These are phyloP conservation scores for Euphrasia arctica DNA, from an alignment of 305 asterid genomes.

Conservation along the genomic window DNA sequence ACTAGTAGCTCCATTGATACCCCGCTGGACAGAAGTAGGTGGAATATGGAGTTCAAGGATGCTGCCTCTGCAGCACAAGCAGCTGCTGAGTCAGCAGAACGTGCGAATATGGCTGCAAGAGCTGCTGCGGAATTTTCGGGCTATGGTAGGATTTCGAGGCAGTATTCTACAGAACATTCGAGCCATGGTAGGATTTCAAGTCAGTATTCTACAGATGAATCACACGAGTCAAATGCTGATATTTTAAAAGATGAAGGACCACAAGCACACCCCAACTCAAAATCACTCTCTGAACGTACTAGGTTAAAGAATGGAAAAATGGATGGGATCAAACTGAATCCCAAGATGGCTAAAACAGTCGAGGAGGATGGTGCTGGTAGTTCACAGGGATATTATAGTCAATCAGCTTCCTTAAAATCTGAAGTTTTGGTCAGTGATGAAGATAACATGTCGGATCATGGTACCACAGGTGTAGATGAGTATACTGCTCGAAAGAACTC, in stretches of 20 bases:
- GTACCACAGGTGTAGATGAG: constrained; percentile 33
- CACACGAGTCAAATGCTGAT: constrained; percentile 33
- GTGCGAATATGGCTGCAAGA: constrained; percentile 81
- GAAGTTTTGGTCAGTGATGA: constrained; percentile 31
- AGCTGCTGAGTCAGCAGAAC: constrained; percentile 95
- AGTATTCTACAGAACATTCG: constrained; percentile 28
- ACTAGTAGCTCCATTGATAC: background rate
- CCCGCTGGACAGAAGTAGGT: constrained; percentile 39
- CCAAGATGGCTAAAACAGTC: constrained; percentile 18
- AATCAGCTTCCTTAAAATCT: constrained; percentile 35
- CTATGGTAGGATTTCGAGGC: constrained; percentile 39
- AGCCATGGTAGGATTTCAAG: too few relatives aligned
- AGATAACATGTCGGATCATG: constrained; percentile 29
- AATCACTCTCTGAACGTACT: constrained; percentile 27
- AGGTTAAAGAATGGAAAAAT: constrained; percentile 30
- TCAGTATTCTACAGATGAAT: background rate
- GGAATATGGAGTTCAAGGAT: constrained; percentile 86
- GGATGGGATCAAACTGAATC: constrained; percentile 28
- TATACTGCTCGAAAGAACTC: constrained; percentile 31
- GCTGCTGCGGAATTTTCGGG: constrained; percentile 84
- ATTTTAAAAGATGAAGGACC: constrained; percentile 35
- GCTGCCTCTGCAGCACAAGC: constrained; percentile 89
- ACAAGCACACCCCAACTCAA: constrained; percentile 29
- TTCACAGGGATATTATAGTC: constrained; percentile 31
- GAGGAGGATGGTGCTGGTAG: too few relatives aligned